Percentiles rank a stretch among this genome's conserved stretches.
Conservation (phyloP, 73 alveolate genomes). For the Paramecium caudatum region DNA sequence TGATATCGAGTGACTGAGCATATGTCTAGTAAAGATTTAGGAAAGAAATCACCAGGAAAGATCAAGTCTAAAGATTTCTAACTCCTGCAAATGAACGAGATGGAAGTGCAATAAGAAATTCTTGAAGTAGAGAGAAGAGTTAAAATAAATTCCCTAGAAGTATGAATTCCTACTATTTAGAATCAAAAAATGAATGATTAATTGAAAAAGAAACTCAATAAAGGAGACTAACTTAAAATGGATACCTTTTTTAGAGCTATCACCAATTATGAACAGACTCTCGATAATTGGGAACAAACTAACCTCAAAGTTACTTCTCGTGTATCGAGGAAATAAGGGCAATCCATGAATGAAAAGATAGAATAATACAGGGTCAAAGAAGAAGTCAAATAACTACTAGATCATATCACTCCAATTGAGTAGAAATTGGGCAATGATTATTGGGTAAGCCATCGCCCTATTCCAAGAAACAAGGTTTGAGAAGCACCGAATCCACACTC, state of each 20-base stretch:
- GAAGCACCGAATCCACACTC: neutral
- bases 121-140: slow-evolving; percentile 44
- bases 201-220: slow-evolving; percentile 7
- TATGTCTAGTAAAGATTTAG: slow-evolving; percentile 45
- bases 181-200: slow-evolving; percentile 11
- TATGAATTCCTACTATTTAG: neutral
- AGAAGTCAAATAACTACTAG: slow-evolving; percentile 36
- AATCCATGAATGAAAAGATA: slow-evolving; percentile 56
- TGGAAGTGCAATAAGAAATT: slow-evolving; percentile 51
- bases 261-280: slow-evolving; percentile 11
- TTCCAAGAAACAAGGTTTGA: slow-evolving; percentile 45
- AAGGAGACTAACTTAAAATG: slow-evolving; percentile 54
- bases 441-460: slow-evolving; percentile 30
- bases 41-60: neutral
- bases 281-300: slow-evolving; percentile 24
- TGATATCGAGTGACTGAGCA: neutral
- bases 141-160: slow-evolving; percentile 3
- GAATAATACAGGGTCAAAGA: slow-evolving; percentile 41
- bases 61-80: slow-evolving; percentile 26
- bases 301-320: slow-evolving; percentile 6
- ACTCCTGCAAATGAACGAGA: slow-evolving; percentile 8
- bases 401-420: slow-evolving; percentile 31
- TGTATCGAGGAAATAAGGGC: neutral
- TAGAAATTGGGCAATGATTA: slow-evolving; percentile 35
- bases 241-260: slow-evolving; percentile 30